These are phyloP conservation scores for Lentinula raphanica DNA, from an alignment of 768 basidiomycete species.

Conservation along the genomic window DNA sequence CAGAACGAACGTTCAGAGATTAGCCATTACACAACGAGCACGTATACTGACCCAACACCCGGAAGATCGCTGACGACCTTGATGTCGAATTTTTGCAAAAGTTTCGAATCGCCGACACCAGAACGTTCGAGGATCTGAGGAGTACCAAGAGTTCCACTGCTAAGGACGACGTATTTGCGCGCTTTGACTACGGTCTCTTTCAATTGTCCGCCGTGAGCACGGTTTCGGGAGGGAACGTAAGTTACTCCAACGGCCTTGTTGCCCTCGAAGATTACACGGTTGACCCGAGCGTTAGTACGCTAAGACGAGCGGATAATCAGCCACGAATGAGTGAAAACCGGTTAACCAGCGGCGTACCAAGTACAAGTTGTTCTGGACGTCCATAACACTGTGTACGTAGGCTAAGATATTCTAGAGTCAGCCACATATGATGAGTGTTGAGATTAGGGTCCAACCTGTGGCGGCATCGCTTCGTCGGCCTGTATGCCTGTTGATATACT, in stretches of 20 bases:
- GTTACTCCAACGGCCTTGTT: conserved; percentile 68
- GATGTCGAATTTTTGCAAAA: conserved; percentile 53
- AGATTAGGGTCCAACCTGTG: conserved; percentile 37
- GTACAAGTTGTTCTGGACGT: conserved; percentile 61
- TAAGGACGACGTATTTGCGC: conserved; percentile 61
- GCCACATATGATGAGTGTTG: background rate
- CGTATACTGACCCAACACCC: conserved; percentile 52
- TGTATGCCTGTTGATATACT: conserved; percentile 71
- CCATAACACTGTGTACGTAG: conserved; percentile 69
- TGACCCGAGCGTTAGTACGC: conserved; percentile 61
- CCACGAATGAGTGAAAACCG: no score
- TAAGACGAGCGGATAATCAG: background rate
- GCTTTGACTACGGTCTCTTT: conserved; percentile 62
- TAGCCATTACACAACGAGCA: background rate
- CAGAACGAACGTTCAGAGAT: background rate
- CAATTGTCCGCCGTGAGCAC: conserved; percentile 43
- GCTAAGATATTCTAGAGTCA: conserved; percentile 25
- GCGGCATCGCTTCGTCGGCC: conserved; percentile 70
- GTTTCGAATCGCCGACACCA: conserved; percentile 53
- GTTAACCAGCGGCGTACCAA: no score
- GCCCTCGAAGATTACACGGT: conserved; percentile 68
- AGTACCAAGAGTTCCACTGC: conserved; percentile 63
- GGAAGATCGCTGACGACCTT: conserved; percentile 66
- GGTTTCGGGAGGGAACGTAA: conserved; percentile 60
- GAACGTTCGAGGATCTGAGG: conserved; percentile 73